phyloP scores from a whole-genome alignment of 768 basidiomycete species.

The Fibroporia radiculosa region DNA sequence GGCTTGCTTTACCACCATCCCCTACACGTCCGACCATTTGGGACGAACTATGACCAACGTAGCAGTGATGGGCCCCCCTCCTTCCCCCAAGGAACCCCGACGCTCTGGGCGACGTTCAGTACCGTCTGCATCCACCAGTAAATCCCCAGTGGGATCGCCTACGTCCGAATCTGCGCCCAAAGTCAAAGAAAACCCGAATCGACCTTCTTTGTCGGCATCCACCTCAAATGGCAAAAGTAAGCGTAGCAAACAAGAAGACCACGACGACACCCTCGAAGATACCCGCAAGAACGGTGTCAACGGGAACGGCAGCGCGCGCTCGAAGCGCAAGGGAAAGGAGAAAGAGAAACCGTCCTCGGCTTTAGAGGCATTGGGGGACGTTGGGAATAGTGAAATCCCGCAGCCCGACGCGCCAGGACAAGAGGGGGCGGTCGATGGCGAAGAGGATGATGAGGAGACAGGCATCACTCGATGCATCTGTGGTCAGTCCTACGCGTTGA shows the following conservation, averaged over 20 bases:
- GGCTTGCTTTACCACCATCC: not conserved
- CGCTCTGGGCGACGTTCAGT: constrained; percentile 70
- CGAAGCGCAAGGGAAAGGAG: constrained; percentile 61
- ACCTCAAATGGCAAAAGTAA: constrained; percentile 35
- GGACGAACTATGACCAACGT: constrained; percentile 50
- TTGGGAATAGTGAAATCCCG: constrained; percentile 23
- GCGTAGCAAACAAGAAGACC: constrained; percentile 67
- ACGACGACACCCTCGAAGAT: constrained; percentile 54
- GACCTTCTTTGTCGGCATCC: constrained; percentile 18
- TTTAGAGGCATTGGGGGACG: constrained; percentile 21
- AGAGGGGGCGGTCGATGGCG: constrained; percentile 25
- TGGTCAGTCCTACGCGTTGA: constrained; percentile 40
- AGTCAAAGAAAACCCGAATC: constrained; percentile 18
- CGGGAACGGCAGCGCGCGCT: constrained; percentile 32
- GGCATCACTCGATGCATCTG: constrained; percentile 80
- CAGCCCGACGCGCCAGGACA: constrained; percentile 19
- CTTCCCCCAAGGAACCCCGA: constrained; percentile 69
- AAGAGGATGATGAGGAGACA: constrained; percentile 49
- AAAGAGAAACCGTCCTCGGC: constrained; percentile 37
- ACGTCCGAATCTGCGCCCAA: constrained; percentile 35
- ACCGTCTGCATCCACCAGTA: constrained; percentile 59
- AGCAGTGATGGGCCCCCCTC: constrained; percentile 68
- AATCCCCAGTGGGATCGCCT: constrained; percentile 63
- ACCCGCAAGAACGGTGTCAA: constrained; percentile 34
- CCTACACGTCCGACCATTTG: not conserved